phyloP scores from a whole-genome alignment of 805 yeast species.

The Danielia reshetovae region DNA sequence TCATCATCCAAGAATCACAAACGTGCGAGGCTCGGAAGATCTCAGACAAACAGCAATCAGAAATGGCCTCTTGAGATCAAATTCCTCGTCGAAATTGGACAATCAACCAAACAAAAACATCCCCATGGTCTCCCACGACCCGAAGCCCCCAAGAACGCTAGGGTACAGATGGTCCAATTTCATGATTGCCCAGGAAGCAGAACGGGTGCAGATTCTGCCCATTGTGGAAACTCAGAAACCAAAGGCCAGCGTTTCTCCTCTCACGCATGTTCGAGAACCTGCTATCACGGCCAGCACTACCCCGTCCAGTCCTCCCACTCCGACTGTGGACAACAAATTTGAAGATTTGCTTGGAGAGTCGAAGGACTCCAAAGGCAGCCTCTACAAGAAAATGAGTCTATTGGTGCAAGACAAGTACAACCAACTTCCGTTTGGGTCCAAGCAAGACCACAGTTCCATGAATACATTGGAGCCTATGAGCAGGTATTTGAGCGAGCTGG shows the following conservation, averaged over 20 bases:
- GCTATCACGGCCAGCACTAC: conserved; percentile 1
- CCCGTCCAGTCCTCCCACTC: background rate
- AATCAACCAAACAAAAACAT: conserved; percentile 11
- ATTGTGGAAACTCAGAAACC: background rate
- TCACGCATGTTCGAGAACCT: conserved; percentile 6
- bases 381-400: too few relatives aligned
- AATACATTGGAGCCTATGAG: too few relatives aligned
- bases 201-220: too few relatives aligned
- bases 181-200: background rate
- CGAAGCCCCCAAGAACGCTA: background rate
- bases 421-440: too few relatives aligned
- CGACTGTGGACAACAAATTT: conserved; percentile 4
- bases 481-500: conserved; percentile 30
- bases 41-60: conserved; percentile 10
- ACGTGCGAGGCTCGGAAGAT: conserved; percentile 6
- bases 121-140: conserved; percentile 7
- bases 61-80: conserved; percentile 8
- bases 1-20: too few relatives aligned
- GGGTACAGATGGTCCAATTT: conserved; percentile 1
- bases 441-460: too few relatives aligned
- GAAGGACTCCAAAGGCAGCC: too few relatives aligned
- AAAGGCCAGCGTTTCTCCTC: conserved; percentile 12
- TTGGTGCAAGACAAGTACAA: too few relatives aligned
- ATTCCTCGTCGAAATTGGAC: background rate
- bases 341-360: conserved; percentile 3